Percentiles rank a stretch among this genome's conserved stretches.
Evolutionary conservation across 352 stramenopile genomes (phyloP).

Genomic region (Hyaloperonospora brassicae): DNA sequence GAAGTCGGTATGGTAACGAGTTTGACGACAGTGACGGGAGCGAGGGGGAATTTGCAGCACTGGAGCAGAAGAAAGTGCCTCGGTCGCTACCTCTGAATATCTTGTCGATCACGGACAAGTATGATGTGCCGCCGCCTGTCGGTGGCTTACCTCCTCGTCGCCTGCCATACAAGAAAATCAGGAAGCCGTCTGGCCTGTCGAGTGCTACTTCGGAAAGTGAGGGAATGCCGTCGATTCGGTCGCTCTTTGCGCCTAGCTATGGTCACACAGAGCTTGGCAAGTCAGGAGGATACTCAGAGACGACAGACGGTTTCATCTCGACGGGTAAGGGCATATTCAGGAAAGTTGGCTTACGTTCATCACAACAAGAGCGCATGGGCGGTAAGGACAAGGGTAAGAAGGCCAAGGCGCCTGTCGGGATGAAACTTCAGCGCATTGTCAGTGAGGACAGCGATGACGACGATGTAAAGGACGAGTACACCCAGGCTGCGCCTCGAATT

Average conservation of each 20-base stretch:
- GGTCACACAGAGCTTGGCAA: conserved; percentile 43
- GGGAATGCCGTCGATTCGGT: conserved; percentile 30
- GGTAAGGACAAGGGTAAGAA: conserved; percentile 29
- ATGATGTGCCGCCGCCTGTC: conserved; percentile 25
- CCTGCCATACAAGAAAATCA: conserved; percentile 30
- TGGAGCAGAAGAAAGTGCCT: conserved; percentile 14
- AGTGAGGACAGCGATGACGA: conserved; percentile 33
- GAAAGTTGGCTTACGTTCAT: conserved; percentile 61
- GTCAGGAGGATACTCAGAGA: conserved; percentile 39
- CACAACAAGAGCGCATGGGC: conserved; percentile 27
- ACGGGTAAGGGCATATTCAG: conserved; percentile 83
- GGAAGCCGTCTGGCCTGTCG: conserved; percentile 48
- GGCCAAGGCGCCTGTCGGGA: conserved; percentile 22
- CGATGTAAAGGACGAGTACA: conserved; percentile 61
- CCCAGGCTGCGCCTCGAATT: conserved; percentile 62
- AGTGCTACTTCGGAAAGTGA: conserved; percentile 40
- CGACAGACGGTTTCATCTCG: conserved; percentile 79
- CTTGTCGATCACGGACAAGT: conserved; percentile 34
- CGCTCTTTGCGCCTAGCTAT: conserved; percentile 34
- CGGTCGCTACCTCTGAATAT: conserved; percentile 18
- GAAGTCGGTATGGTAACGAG: conserved; percentile 25
- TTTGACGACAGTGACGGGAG: conserved; percentile 26
- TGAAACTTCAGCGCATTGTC: conserved; percentile 25
- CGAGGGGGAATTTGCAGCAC: conserved; percentile 14
- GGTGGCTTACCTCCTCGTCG: conserved; percentile 23